Evolutionary conservation across 768 basidiomycete genomes (phyloP).

Genomic region (Lactarius indigo): DNA sequence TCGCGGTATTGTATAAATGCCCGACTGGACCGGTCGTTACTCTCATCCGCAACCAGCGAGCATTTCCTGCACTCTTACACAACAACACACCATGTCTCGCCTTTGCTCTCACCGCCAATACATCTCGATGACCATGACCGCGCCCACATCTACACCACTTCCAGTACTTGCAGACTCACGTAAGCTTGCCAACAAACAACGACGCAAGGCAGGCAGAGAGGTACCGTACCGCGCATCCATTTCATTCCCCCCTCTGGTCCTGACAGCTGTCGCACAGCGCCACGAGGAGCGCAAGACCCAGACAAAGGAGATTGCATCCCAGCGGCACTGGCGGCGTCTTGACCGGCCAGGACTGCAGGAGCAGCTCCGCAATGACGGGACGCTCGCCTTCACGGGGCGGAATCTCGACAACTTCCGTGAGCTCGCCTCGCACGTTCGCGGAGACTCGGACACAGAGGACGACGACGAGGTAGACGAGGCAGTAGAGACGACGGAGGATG

Average conservation of each 20-base stretch:
- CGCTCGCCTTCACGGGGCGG: constrained; percentile 2
- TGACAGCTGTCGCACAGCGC: not conserved
- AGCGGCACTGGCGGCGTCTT: not conserved
- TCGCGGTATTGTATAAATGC: constrained; percentile 1
- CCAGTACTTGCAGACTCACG: not conserved
- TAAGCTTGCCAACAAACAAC: constrained; percentile 13
- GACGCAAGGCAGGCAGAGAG: constrained; percentile 19
- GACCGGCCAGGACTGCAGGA: not conserved
- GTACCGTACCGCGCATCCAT: not conserved
- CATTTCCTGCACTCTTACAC: not conserved
- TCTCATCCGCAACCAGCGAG: not conserved
- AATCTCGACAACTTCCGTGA: not conserved
- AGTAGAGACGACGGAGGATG: not conserved
- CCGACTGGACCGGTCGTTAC: not conserved
- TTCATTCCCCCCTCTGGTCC: not conserved
- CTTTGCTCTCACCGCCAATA: not conserved
- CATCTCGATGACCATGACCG: not conserved
- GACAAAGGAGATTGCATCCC: not conserved
- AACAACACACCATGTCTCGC: constrained; percentile 13
- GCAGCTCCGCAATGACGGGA: constrained; percentile 1
- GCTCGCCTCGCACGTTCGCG: not conserved
- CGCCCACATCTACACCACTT: not conserved
- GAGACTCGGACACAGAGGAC: not conserved
- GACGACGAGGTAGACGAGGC: not conserved
- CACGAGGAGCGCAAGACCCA: constrained; percentile 16